Conservation (phyloP, 345 rosid species). For the Eucalyptus lansdowneana region DNA sequence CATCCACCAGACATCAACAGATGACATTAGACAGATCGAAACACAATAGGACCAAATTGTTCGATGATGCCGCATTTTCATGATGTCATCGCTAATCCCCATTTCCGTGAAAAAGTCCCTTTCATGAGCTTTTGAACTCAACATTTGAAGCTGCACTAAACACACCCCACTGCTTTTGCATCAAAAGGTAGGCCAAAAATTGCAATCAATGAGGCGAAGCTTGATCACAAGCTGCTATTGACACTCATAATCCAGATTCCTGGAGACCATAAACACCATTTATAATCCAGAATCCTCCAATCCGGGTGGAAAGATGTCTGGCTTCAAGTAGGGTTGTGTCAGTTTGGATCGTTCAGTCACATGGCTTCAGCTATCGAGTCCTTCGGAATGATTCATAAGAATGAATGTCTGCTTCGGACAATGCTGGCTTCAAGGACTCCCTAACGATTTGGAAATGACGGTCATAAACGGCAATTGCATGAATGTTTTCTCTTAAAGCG, state of each 20-base stretch:
- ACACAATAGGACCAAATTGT: not conserved
- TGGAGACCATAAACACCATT: not conserved
- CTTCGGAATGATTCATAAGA: slow-evolving; percentile 52
- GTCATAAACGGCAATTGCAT: slow-evolving; percentile 39
- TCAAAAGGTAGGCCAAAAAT: not conserved
- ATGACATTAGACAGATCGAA: not conserved
- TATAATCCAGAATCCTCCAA: not conserved
- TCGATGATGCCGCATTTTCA: not conserved
- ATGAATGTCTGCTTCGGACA: slow-evolving; percentile 48
- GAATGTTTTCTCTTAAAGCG: slow-evolving; percentile 74
- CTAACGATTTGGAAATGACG: slow-evolving; percentile 59
- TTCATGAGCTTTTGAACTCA: not conserved
- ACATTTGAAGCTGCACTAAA: not conserved
- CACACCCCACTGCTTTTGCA: not conserved
- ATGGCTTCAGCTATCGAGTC: not conserved
- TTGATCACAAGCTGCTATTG: not conserved
- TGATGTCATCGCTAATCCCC: not conserved
- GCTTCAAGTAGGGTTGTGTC: not conserved
- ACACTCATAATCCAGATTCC: not conserved
- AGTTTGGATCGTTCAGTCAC: not conserved
- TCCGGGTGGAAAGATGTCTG: not conserved
- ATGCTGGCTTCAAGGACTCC: slow-evolving; percentile 62
- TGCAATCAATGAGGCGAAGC: not conserved
- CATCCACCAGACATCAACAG: not conserved
- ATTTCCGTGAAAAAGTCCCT: not conserved